Base-by-base conservation (phyloP, 345 rosid genomes). In the Laguncularia racemosa region DNA sequence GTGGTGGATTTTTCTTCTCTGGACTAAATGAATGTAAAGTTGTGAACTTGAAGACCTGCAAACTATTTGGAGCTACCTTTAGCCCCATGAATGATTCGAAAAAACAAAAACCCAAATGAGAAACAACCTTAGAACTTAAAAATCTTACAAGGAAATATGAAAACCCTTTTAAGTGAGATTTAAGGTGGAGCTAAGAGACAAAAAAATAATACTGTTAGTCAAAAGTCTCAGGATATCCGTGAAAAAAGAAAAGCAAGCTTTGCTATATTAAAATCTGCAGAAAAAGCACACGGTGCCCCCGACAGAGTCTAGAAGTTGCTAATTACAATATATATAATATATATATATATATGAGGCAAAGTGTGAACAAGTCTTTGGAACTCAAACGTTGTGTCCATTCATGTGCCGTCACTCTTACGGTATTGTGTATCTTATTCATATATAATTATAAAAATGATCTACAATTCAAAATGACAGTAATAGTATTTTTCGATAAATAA, bases 41-140 rank as follows among this genome's bases (percentile, higher is more conserved):
- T 38, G 53, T 13, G 33, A 62, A 56, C 16, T 59, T 53, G n/a
- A 58, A 50, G 47, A 52, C 57, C 40, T 60, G 75, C 63, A 78
- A 13, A 50, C 62, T 50, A 46, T 43, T 53, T 57, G 65, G 18
- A 14, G 64, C 69, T 56, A 68, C 60, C 53, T 67, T 62, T 40
- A 75, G 21, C 26, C 56, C 72, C 78, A 76, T 73, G 58, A 50
- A 20, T 20, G 46, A 40, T 48, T 48, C 56, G 40, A 53, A 60
- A 26, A 16, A 14, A 48, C 54, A 20, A 13, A 46, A 56, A 19
- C 33, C 43, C 23, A 15, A 40, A 48, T 16, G 46, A 46, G 16
- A 26, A 8, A 21, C 16, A 17, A 28, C 40, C 40, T 33, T 1
- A 55, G 16, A 38, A 16, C 12, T 55, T 12, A 16, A 16, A 16